These are phyloP conservation scores for Phaeoacremonium minimum DNA, from an alignment of 2,329 filamentous ascomycete genomes.

Conservation along the genomic window DNA sequence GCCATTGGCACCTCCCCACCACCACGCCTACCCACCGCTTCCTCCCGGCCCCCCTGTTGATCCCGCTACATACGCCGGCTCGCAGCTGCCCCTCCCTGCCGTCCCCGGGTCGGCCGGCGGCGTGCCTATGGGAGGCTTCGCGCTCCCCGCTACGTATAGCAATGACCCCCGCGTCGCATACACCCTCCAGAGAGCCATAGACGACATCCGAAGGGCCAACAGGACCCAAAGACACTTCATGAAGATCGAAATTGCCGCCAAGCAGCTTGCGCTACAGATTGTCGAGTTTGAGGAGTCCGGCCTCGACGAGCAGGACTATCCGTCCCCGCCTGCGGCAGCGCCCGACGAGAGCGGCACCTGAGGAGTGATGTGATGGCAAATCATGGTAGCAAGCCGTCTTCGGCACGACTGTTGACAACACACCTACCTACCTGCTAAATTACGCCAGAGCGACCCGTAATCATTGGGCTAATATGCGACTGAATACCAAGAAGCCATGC, in stretches of 20 bases:
- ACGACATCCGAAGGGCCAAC: conserved; percentile 37
- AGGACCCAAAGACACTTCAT: conserved; percentile 40
- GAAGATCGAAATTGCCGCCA: conserved; percentile 48
- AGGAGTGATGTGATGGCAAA: too few relatives aligned
- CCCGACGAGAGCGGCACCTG: too few relatives aligned
- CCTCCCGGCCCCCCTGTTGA: conserved; percentile 4
- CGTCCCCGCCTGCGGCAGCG: too few relatives aligned
- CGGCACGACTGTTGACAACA: too few relatives aligned
- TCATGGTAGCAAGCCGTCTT: too few relatives aligned
- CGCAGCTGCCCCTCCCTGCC: too few relatives aligned
- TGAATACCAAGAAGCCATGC: too few relatives aligned
- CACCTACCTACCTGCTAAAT: too few relatives aligned
- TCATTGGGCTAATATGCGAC: too few relatives aligned
- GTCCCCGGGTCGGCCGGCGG: not conserved
- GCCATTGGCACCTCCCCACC: conserved; percentile 3
- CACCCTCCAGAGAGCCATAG: conserved; percentile 40
- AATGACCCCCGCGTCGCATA: conserved; percentile 34
- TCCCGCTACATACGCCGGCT: not conserved
- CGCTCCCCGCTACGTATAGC: conserved; percentile 12
- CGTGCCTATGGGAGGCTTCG: conserved; percentile 9
- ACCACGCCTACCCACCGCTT: conserved; percentile 8
- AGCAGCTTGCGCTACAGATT: conserved; percentile 49
- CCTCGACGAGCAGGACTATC: not conserved
- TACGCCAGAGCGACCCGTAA: too few relatives aligned
- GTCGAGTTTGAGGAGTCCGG: conserved; percentile 41